phyloP scores from a whole-genome alignment of 75 land plant species.

The Ceratopteris richardii region DNA sequence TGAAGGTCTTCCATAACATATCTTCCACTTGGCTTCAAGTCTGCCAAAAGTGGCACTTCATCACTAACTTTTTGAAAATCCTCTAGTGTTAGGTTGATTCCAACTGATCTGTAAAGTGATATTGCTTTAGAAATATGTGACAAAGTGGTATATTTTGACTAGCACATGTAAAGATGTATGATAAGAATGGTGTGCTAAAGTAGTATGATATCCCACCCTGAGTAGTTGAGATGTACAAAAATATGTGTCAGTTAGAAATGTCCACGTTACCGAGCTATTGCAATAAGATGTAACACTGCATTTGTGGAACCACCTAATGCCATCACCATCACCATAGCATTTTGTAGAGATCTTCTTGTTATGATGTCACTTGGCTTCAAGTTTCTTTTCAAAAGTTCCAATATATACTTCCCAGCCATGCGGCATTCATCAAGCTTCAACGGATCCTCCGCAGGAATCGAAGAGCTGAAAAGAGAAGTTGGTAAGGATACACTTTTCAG shows the following conservation, averaged over 20 bases:
- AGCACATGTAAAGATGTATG: too few species aligned
- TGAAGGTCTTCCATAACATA: conserved; percentile 99
- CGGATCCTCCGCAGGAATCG: conserved; percentile 96
- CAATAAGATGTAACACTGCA: conserved; percentile 95
- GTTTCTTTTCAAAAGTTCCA: conserved; percentile 73
- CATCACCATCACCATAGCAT: conserved; percentile 97
- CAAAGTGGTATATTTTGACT: too few species aligned
- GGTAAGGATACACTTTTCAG: too few species aligned
- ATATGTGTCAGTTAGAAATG: too few species aligned
- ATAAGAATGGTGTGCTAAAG: too few species aligned
- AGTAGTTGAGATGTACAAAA: too few species aligned
- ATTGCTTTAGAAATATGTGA: too few species aligned
- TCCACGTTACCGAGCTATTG: conserved; percentile 83
- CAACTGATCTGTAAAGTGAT: conserved; percentile 83
- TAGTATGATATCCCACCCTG: too few species aligned
- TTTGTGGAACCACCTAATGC: conserved; percentile 99
- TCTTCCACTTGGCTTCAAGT: conserved; percentile 97
- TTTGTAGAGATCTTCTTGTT: conserved; percentile 59
- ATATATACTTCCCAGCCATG: conserved; percentile 67
- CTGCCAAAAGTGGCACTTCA: conserved; percentile 86
- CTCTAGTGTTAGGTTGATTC: conserved; percentile 66
- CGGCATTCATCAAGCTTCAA: conserved; percentile 87
- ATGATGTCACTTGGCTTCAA: conserved; percentile 92
- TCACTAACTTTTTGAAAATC: conserved; percentile 98
- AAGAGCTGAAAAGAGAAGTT: conserved; percentile 45